Percentiles rank a stretch among this genome's conserved stretches.
phyloP scores from a whole-genome alignment of 2,329 filamentous ascomycete species.

The Hypoxylon sp. region DNA sequence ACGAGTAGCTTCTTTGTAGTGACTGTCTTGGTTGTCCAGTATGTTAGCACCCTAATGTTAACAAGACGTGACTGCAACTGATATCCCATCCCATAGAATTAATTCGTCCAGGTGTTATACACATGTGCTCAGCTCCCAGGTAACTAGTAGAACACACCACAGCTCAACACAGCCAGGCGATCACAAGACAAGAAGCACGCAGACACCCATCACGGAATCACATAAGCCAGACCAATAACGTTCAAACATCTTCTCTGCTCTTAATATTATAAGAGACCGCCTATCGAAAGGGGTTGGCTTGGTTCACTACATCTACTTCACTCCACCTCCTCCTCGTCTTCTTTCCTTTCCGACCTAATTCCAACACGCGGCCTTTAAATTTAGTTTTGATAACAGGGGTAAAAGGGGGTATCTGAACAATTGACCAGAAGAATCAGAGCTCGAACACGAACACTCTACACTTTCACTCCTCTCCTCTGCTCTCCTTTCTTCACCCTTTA shows the following conservation, averaged over 20 bases:
- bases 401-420: constrained; percentile 40
- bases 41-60: not conserved
- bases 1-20: not conserved
- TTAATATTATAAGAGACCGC: constrained; percentile 15
- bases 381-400: not conserved
- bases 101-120: too few species aligned
- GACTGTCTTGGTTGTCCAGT: not conserved
- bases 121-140: too few species aligned
- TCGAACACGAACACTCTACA: constrained; percentile 18
- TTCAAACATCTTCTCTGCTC: constrained; percentile 21
- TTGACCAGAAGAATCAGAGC: constrained; percentile 22
- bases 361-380: not conserved
- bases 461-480: constrained; percentile 1
- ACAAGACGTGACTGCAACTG: too few species aligned
- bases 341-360: not conserved
- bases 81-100: too few species aligned
- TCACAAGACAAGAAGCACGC: not conserved
- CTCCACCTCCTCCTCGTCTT: not conserved
- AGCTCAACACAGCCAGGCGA: too few species aligned
- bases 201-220: not conserved
- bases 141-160: too few species aligned
- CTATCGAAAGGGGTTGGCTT: constrained; percentile 15
- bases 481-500: not conserved
- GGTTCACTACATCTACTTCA: constrained; percentile 15
- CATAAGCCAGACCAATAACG: not conserved